phyloP scores from a whole-genome alignment of 2,329 filamentous ascomycete species.

The Paraconiothyrium brasiliense region DNA sequence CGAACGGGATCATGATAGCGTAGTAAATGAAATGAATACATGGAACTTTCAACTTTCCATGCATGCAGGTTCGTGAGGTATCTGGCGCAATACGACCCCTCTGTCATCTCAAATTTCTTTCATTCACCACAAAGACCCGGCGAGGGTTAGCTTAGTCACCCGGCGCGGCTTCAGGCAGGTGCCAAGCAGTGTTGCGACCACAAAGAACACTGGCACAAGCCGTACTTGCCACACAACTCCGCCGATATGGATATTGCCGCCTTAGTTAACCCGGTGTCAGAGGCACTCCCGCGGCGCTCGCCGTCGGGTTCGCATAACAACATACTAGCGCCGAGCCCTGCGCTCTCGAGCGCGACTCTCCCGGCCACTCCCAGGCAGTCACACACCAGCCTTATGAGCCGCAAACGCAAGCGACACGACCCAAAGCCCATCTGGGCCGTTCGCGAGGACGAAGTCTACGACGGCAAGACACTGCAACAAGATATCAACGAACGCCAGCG shows the following conservation, averaged over 20 bases:
- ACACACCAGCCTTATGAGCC: conserved; percentile 35
- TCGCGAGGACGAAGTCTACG: conserved; percentile 30
- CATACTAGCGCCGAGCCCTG: conserved; percentile 39
- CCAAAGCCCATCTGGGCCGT: conserved; percentile 50
- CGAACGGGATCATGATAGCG: conserved; percentile 17
- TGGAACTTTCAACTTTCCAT: conserved; percentile 11
- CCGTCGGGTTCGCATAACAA: conserved; percentile 40
- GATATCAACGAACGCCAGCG: conserved; percentile 32
- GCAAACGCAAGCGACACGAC: conserved; percentile 49
- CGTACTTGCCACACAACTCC: conserved; percentile 33
- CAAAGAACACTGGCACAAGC: conserved; percentile 19
- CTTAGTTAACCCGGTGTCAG: conserved; percentile 46
- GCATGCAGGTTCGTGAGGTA: background rate
- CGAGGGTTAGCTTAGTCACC: conserved; percentile 15
- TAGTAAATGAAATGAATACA: conserved; percentile 10
- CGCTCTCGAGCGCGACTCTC: conserved; percentile 40
- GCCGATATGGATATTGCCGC: conserved; percentile 48
- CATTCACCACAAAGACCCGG: conserved; percentile 3
- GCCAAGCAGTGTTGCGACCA: conserved; percentile 14
- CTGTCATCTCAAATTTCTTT: background rate
- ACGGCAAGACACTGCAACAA: conserved; percentile 35
- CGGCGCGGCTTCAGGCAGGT: conserved; percentile 8
- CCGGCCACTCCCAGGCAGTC: conserved; percentile 35
- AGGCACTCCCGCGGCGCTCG: conserved; percentile 44
- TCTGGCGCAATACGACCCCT: background rate